Evolutionary conservation across 345 rosid species (phyloP).

Genomic region (Orychophragmus violaceus): DNA sequence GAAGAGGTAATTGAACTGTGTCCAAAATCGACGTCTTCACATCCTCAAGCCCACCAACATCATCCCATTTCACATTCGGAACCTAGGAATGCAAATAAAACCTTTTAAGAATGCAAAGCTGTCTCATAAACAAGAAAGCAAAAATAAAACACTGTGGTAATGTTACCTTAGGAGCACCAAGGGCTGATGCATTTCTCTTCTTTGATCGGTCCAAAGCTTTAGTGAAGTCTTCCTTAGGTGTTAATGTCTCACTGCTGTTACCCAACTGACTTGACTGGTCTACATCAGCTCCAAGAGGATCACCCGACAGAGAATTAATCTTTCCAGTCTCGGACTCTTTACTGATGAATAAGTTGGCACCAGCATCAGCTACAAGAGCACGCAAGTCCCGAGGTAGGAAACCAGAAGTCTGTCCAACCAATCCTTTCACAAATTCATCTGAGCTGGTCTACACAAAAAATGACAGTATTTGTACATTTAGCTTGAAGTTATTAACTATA

Average conservation of each 20-base stretch:
- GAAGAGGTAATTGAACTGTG: constrained; percentile 91
- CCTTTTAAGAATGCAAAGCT: not conserved
- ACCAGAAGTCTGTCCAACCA: constrained; percentile 92
- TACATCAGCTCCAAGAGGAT: constrained; percentile 31
- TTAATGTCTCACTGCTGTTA: constrained; percentile 24
- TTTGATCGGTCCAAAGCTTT: constrained; percentile 81
- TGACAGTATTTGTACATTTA: constrained; percentile 26
- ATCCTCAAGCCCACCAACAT: constrained; percentile 96
- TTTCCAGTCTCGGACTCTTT: constrained; percentile 35
- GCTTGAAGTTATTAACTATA: not conserved
- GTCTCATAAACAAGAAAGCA: not conserved
- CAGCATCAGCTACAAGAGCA: constrained; percentile 90
- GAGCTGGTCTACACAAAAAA: constrained; percentile 51
- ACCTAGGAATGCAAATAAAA: constrained; percentile 41
- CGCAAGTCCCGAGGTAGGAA: constrained; percentile 80
- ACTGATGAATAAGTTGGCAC: constrained; percentile 52
- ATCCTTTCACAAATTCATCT: constrained; percentile 59
- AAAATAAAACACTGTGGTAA: not conserved
- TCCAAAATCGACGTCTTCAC: constrained; percentile 88
- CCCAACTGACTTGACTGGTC: constrained; percentile 29
- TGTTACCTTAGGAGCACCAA: constrained; percentile 92
- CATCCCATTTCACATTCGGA: constrained; percentile 95
- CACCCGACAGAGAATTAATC: constrained; percentile 27
- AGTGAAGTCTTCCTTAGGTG: constrained; percentile 47
- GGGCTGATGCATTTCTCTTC: constrained; percentile 87